Conservation (phyloP, 2,329 filamentous ascomycete genomes). For the Trichoderma harzianum region DNA sequence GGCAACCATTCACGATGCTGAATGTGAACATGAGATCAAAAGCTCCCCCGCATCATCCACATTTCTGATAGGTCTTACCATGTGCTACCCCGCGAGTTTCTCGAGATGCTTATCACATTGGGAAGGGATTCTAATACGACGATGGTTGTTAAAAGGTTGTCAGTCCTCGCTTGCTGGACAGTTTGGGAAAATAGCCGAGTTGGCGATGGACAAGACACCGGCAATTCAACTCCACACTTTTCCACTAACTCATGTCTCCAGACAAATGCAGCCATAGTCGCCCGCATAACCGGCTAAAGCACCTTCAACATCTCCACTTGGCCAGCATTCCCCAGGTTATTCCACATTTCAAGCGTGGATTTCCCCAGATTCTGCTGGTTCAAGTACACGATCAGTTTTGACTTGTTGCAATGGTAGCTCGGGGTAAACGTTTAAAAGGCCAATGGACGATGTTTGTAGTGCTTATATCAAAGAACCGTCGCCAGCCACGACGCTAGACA, state of each 20-base stretch:
- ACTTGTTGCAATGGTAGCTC: not conserved
- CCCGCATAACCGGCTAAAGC: slow-evolving; percentile 3
- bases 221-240: not conserved
- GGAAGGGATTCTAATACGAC: not conserved
- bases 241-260: not conserved
- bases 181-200: slow-evolving; percentile 9
- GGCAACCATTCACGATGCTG: not conserved
- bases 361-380: not conserved
- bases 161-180: not conserved
- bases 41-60: not conserved
- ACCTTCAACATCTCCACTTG: not conserved
- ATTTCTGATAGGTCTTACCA: not conserved
- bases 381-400: too few species aligned
- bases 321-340: not conserved
- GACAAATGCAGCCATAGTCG: not conserved
- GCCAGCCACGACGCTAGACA: not conserved
- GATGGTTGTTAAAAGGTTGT: not conserved
- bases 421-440: slow-evolving; percentile 9
- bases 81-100: not conserved
- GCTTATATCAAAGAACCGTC: not conserved
- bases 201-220: not conserved
- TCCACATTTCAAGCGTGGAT: not conserved
- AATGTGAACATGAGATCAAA: not conserved
- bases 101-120: not conserved
- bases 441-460: not conserved